Conservation (phyloP, 2,329 filamentous ascomycete species). For the Xylariaceae sp. region DNA sequence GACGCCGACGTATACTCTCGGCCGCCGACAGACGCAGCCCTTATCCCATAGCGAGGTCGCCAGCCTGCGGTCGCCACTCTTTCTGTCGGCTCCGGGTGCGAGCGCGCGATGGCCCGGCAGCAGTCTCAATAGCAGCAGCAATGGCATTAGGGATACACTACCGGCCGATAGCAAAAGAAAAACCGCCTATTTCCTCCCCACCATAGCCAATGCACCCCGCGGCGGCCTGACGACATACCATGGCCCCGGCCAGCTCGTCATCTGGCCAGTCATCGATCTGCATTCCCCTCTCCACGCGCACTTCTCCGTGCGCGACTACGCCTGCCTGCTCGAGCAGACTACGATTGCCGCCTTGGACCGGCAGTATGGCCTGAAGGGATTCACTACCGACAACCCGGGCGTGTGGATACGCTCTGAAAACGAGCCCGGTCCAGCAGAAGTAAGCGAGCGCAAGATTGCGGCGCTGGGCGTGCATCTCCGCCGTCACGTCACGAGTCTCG, state of each 20-base stretch:
- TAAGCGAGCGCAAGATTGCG: conserved; percentile 66
- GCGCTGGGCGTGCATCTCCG: conserved; percentile 89
- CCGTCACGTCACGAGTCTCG: conserved; percentile 76
- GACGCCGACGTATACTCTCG: conserved; percentile 80
- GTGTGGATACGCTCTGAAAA: conserved; percentile 59
- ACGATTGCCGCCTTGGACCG: conserved; percentile 60
- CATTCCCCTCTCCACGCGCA: conserved; percentile 48
- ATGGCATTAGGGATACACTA: neutral
- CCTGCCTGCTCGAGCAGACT: conserved; percentile 69
- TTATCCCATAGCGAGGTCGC: conserved; percentile 43
- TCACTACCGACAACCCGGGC: conserved; percentile 70
- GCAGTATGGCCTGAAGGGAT: conserved; percentile 54
- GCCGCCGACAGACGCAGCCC: conserved; percentile 63
- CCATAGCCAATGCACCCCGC: conserved; percentile 68
- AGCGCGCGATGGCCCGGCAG: conserved; percentile 19
- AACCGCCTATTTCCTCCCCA: conserved; percentile 34
- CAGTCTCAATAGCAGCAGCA: no score
- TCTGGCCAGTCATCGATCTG: conserved; percentile 89
- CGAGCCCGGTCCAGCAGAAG: conserved; percentile 20
- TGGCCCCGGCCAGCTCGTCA: conserved; percentile 83
- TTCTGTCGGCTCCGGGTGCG: conserved; percentile 24
- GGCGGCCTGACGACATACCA: conserved; percentile 94
- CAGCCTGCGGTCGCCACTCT: conserved; percentile 40
- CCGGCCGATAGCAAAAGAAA: conserved; percentile 6
- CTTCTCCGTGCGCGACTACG: conserved; percentile 69